Conservation (phyloP, 495 filamentous ascomycete genomes). For the Glarea lozoyensis region DNA sequence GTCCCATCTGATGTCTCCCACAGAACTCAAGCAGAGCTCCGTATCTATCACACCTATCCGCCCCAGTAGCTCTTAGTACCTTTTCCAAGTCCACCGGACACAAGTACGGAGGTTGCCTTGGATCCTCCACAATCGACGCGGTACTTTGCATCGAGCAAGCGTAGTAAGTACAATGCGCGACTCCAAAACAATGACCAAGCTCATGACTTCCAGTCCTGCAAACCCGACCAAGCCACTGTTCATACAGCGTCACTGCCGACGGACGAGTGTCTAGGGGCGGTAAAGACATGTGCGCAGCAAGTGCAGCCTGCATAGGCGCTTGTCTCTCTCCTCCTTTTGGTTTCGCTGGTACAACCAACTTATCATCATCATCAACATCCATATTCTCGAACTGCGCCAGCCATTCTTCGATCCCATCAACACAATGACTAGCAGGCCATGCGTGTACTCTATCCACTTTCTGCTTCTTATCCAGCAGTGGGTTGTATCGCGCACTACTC, state of each 20-base stretch:
- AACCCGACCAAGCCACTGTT: constrained; percentile 47
- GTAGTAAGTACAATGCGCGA: constrained; percentile 60
- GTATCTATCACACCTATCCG: constrained; percentile 31
- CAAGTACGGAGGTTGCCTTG: constrained; percentile 56
- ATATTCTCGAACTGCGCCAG: too few species aligned
- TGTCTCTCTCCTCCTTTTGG: not conserved
- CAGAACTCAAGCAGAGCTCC: constrained; percentile 35
- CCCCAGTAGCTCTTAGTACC: constrained; percentile 32
- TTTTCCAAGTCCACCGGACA: constrained; percentile 57
- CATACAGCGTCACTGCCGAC: constrained; percentile 11
- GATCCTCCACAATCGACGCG: constrained; percentile 50
- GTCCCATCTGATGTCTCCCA: constrained; percentile 24
- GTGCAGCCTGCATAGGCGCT: constrained; percentile 8
- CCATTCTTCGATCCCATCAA: too few species aligned
- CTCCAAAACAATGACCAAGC: constrained; percentile 56
- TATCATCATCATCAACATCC: too few species aligned
- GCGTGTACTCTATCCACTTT: constrained; percentile 41
- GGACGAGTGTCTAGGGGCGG: constrained; percentile 4
- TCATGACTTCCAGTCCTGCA: constrained; percentile 54
- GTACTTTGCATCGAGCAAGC: constrained; percentile 63
- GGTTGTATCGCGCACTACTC: constrained; percentile 50
- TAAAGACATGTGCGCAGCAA: constrained; percentile 13
- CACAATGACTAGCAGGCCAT: constrained; percentile 59
- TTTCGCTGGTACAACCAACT: not conserved
- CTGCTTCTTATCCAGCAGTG: constrained; percentile 34